Evolutionary conservation across 176 grass and related monocot species (phyloP).

Genomic region (Raddia distichophylla): DNA sequence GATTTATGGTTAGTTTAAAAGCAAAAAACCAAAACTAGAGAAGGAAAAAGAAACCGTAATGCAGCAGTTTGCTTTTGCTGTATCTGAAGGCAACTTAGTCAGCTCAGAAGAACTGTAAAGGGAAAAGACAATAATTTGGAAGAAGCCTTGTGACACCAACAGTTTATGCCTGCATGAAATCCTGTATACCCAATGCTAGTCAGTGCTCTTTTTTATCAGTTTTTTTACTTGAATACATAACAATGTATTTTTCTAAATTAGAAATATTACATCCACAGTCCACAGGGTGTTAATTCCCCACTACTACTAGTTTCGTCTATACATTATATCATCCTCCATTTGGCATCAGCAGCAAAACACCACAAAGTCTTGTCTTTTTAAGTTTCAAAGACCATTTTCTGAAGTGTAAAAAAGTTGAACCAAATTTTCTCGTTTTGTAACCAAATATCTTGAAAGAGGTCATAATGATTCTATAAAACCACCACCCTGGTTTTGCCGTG

Average conservation of each 20-base stretch:
- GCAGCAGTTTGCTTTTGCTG: not conserved
- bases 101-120: not conserved
- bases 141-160: not conserved
- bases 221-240: constrained; percentile 11
- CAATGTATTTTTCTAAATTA: not conserved
- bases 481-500: not conserved
- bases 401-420: not conserved
- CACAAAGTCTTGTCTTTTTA: not conserved
- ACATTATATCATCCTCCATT: not conserved
- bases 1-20: not conserved
- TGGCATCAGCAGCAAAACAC: not conserved
- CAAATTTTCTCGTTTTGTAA: not conserved
- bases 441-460: not conserved
- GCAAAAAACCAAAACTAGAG: not conserved
- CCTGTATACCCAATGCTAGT: not conserved
- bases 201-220: not conserved
- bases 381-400: not conserved
- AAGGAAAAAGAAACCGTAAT: constrained; percentile 9
- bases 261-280: not conserved
- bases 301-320: not conserved
- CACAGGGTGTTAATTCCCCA: not conserved
- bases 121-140: not conserved
- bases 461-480: not conserved
- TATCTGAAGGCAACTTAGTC: not conserved
- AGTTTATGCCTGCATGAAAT: not conserved